Conservation (phyloP, 1,284 basidiomycete genomes). For the Pascua guehoae region DNA sequence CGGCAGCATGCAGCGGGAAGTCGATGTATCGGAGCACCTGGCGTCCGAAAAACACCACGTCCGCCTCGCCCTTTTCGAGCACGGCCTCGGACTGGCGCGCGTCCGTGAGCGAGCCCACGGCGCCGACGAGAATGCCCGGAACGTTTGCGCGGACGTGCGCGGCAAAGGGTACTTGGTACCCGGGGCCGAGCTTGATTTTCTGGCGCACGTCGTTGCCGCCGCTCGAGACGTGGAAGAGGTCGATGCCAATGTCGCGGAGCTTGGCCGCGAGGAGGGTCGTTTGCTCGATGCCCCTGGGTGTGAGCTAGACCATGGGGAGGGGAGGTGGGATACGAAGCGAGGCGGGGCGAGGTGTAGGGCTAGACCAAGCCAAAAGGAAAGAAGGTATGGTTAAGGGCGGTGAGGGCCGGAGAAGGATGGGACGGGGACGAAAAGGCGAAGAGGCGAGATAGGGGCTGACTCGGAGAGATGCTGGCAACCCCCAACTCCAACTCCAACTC, state of each 20-base stretch:
- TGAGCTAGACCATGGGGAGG: neutral
- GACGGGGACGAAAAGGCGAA: too few relatives aligned
- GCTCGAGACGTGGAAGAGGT: slow-evolving; percentile 66
- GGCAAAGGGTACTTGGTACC: slow-evolving; percentile 70
- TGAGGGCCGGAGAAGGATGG: too few relatives aligned
- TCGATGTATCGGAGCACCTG: slow-evolving; percentile 52
- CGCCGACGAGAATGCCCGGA: slow-evolving; percentile 57
- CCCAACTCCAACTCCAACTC: too few relatives aligned
- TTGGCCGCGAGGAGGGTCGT: slow-evolving; percentile 60
- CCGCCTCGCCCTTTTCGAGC: slow-evolving; percentile 62
- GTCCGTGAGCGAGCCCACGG: slow-evolving; percentile 70
- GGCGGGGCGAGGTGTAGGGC: too few relatives aligned
- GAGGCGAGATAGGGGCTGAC: too few relatives aligned
- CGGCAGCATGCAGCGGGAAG: slow-evolving; percentile 45
- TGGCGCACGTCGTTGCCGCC: slow-evolving; percentile 66
- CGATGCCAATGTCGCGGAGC: slow-evolving; percentile 62
- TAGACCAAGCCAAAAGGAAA: too few relatives aligned
- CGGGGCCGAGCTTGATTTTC: slow-evolving; percentile 57
- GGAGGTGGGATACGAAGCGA: too few relatives aligned
- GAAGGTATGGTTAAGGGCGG: too few relatives aligned
- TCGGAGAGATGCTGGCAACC: too few relatives aligned
- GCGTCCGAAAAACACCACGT: slow-evolving; percentile 65
- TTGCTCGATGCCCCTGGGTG: slow-evolving; percentile 71
- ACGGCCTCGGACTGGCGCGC: slow-evolving; percentile 64
- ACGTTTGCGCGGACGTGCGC: slow-evolving; percentile 64